Percentiles rank a stretch among this genome's conserved stretches.
These are phyloP conservation scores for Polymyxa betae DNA, from an alignment of 208 protist species.

Conservation along the genomic window DNA sequence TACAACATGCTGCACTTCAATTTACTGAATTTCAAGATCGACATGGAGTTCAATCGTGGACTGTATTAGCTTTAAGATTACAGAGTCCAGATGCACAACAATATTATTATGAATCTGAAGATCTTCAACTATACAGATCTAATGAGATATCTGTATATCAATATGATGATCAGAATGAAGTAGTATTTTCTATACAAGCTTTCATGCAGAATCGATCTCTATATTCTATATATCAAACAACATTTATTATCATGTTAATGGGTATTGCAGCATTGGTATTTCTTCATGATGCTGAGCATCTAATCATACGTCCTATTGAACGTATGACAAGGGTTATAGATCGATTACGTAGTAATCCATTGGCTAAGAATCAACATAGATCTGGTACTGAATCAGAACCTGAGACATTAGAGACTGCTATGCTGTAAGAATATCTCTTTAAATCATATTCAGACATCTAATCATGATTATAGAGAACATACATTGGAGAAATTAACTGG, in stretches of 20 bases:
- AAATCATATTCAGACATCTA: not conserved
- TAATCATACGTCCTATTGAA: constrained; percentile 42
- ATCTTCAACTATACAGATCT: too few relatives aligned
- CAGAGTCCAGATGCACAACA: too few relatives aligned
- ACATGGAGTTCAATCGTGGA: not conserved
- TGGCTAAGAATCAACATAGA: not conserved
- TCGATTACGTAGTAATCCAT: not conserved
- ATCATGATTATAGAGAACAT: not conserved
- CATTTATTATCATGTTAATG: constrained; percentile 34
- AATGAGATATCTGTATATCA: too few relatives aligned
- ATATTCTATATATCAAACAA: too few relatives aligned
- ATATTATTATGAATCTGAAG: too few relatives aligned
- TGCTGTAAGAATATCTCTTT: not conserved
- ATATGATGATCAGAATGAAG: too few relatives aligned
- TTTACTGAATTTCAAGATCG: not conserved
- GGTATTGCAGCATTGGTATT: not conserved
- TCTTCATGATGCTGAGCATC: not conserved
- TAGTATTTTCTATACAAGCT: too few relatives aligned
- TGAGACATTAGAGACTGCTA: not conserved
- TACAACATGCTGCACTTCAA: not conserved
- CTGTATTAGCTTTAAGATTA: too few relatives aligned
- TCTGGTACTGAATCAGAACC: not conserved
- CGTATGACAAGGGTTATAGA: constrained; percentile 4
- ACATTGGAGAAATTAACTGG: constrained; percentile 12
- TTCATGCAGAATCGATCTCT: too few relatives aligned